Evolutionary conservation across 2,329 filamentous ascomycete genomes (phyloP), one percentile per base, ranked within the genome.

Genomic region (Polychaeton citri): DNA sequence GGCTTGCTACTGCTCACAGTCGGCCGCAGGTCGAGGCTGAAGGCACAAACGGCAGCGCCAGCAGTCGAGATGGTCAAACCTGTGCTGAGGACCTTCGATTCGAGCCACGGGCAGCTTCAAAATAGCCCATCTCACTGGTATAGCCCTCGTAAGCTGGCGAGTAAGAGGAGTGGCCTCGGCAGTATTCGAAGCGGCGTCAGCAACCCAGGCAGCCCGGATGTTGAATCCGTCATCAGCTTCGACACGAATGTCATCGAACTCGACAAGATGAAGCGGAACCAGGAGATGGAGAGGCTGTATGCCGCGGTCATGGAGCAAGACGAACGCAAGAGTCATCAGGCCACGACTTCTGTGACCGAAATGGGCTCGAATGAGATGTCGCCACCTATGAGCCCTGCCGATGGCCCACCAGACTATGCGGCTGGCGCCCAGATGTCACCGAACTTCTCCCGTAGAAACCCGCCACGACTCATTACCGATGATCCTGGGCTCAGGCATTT

Each of bases 221-320:
- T 58, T 9, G 74, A 74, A 36, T 73, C 78, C 39, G 75, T 83
- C 40, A 71, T 70, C 12, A 76, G 74, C 16, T 82, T 95, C 40
- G 85, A 95, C 56, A 76, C 80, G 40, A 71, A 70, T 40, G 72
- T 94, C 12, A 71, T 95, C 17, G 73, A 79, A 40, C 71, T 74
- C 41, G 83, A 94, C 59, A 75, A 72, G 54, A 69, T 72, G 51
- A 79, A 79, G 64, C 77, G 83, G 43, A 78, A 90, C 58, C 69
- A 79, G 45, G 82, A 94, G 56, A 76, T 95, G 59, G 86, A 94
- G 58, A 76, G 83, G 49, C 76, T 96, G 56, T 96, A 95, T 61
- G 85, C 79, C 42, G 81, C 86, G 47, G 87, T 94, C 44, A 81
- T 94, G 77, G 84, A 86, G 57, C 82, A 93, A 49, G 87, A 95